phyloP scores from a whole-genome alignment of 352 stramenopile genomes.

The Hyaloperonospora arabidopsidis region DNA sequence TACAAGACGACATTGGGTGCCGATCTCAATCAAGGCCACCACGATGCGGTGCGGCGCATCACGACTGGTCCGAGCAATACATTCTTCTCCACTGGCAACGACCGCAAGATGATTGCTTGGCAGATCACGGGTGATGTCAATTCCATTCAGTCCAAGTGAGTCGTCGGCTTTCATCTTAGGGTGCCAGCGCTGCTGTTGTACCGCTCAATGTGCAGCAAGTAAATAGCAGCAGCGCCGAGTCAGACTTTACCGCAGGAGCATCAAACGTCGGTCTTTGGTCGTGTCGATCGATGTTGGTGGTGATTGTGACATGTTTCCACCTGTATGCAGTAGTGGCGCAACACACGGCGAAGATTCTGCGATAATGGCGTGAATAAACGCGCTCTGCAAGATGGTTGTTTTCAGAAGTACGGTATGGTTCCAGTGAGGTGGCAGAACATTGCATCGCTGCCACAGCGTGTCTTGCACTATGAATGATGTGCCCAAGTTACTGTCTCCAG shows the following conservation, averaged over 20 bases:
- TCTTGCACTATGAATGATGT: too few relatives aligned
- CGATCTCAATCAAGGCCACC: constrained; percentile 59
- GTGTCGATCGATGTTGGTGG: too few relatives aligned
- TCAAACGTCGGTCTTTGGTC: too few relatives aligned
- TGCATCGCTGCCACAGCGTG: too few relatives aligned
- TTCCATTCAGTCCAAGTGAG: constrained; percentile 58
- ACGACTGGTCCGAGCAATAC: constrained; percentile 64
- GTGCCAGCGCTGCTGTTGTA: constrained; percentile 11
- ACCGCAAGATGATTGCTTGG: constrained; percentile 80
- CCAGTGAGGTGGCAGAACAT: too few relatives aligned
- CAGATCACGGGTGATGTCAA: constrained; percentile 72
- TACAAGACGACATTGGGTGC: constrained; percentile 71
- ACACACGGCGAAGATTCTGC: constrained; percentile 22
- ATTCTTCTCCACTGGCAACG: constrained; percentile 74
- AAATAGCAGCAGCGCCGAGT: constrained; percentile 6
- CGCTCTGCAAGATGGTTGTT: constrained; percentile 15
- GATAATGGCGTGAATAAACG: constrained; percentile 15
- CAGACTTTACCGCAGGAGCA: background rate
- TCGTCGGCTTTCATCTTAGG: constrained; percentile 2
- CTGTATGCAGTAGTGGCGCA: constrained; percentile 9
- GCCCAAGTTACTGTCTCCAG: too few relatives aligned
- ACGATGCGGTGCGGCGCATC: constrained; percentile 73
- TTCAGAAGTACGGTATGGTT: too few relatives aligned
- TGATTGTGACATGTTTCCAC: too few relatives aligned
- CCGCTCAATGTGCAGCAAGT: constrained; percentile 17